These are phyloP conservation scores for Phyllosticta capitalensis DNA, from an alignment of 2,329 filamentous ascomycete species.

Conservation along the genomic window DNA sequence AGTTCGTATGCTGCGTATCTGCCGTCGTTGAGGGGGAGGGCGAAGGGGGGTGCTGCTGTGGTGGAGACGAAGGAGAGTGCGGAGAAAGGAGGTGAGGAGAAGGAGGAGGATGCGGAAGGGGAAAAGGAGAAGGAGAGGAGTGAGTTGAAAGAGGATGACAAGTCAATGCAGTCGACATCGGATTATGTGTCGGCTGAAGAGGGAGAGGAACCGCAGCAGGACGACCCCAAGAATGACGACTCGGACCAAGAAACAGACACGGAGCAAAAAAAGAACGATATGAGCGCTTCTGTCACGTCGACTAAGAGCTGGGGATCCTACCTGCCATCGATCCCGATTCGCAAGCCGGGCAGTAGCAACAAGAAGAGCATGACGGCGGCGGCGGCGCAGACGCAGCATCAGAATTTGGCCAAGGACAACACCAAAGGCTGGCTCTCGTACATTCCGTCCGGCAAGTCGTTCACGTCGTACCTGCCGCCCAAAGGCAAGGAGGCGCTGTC, in stretches of 20 bases:
- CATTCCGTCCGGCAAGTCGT: slow-evolving; percentile 38
- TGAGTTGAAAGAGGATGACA: background rate
- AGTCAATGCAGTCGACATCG: background rate
- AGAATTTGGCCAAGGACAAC: slow-evolving; percentile 14
- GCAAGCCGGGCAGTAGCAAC: background rate
- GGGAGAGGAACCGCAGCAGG: background rate
- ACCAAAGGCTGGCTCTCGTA: slow-evolving; percentile 38
- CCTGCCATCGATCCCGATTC: slow-evolving; percentile 25
- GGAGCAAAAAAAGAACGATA: slow-evolving; percentile 24
- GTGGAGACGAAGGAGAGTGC: no score
- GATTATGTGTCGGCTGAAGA: background rate
- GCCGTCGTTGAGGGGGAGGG: background rate
- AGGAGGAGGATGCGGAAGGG: background rate
- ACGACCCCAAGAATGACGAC: background rate
- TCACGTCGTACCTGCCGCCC: slow-evolving; percentile 38
- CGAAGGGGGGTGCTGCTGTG: background rate
- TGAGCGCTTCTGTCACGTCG: slow-evolving; percentile 12
- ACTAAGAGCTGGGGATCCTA: slow-evolving; percentile 29
- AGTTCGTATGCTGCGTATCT: background rate
- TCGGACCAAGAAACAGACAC: slow-evolving; percentile 11
- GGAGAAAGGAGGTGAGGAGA: no score
- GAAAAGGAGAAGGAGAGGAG: background rate
- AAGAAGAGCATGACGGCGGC: background rate
- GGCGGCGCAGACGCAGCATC: background rate
- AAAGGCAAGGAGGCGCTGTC: slow-evolving; percentile 34